Conservation (phyloP, 1,139 yeast species). For the Trichomonascaceae sp. region DNA sequence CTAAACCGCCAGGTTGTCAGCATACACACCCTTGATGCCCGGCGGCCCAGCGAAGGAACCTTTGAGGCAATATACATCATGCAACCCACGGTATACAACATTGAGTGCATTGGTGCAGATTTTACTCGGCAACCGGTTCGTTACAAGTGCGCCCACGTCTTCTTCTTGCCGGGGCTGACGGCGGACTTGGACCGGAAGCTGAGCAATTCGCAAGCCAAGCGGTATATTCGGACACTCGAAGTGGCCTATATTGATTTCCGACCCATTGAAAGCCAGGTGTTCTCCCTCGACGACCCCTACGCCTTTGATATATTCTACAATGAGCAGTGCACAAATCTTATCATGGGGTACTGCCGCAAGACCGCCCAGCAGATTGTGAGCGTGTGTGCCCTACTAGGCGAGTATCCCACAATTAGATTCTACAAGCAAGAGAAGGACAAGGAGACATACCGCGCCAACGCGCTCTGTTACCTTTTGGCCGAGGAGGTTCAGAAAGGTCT, state of each 20-base stretch:
- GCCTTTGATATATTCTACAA: slow-evolving; percentile 70
- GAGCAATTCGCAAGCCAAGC: slow-evolving; percentile 15
- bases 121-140: slow-evolving; percentile 39
- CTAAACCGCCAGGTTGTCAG: slow-evolving; percentile 28
- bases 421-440: slow-evolving; percentile 20
- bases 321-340: slow-evolving; percentile 47
- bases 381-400: slow-evolving; percentile 68
- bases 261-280: slow-evolving; percentile 38
- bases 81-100: slow-evolving; percentile 39
- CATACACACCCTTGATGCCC: slow-evolving; percentile 40
- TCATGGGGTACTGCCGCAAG: slow-evolving; percentile 41
- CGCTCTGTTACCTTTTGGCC: slow-evolving; percentile 65
- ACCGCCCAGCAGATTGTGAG: slow-evolving; percentile 56
- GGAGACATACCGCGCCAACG: slow-evolving; percentile 37
- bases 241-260: slow-evolving; percentile 28
- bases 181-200: slow-evolving; percentile 13
- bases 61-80: slow-evolving; percentile 50
- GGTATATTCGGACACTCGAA: slow-evolving; percentile 14
- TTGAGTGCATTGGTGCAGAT: slow-evolving; percentile 50
- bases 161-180: slow-evolving; percentile 40
- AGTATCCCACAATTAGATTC: slow-evolving; percentile 75
- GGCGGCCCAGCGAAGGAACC: slow-evolving; percentile 35
- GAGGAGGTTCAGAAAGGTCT: slow-evolving; percentile 53
- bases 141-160: slow-evolving; percentile 44
- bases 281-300: slow-evolving; percentile 30